Evolutionary conservation across 2,329 filamentous ascomycete species (phyloP).

Genomic region (Hysterium pulicare): DNA sequence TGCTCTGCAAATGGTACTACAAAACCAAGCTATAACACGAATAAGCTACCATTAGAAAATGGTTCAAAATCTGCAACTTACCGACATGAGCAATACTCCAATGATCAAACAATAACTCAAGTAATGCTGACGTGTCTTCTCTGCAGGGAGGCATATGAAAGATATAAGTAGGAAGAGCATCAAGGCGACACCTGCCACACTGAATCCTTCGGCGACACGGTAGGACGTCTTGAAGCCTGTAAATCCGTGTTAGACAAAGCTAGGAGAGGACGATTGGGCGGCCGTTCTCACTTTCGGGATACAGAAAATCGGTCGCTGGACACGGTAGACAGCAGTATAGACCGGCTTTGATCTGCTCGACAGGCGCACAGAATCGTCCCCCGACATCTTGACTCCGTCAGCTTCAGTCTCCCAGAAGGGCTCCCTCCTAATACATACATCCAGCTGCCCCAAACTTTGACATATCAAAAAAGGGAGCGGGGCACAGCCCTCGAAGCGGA

Average conservation of each 20-base stretch:
- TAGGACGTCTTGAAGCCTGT: conserved; percentile 56
- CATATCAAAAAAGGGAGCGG: conserved; percentile 66
- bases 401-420: conserved; percentile 1
- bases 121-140: conserved; percentile 90
- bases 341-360: conserved; percentile 43
- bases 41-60: background rate
- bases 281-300: conserved; percentile 51
- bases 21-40: conserved; percentile 67
- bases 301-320: conserved; percentile 76
- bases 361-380: conserved; percentile 57
- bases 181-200: conserved; percentile 68
- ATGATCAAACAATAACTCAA: conserved; percentile 82
- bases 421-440: conserved; percentile 53
- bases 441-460: conserved; percentile 60
- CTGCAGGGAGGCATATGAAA: conserved; percentile 75
- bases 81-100: conserved; percentile 74
- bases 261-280: background rate
- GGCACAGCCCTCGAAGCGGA: conserved; percentile 54
- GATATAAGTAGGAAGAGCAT: conserved; percentile 75
- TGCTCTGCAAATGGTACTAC: conserved; percentile 78
- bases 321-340: conserved; percentile 84
- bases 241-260: conserved; percentile 9
- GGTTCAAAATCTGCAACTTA: conserved; percentile 45
- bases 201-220: conserved; percentile 74
- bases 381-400: conserved; percentile 35